Conservation (phyloP, 306 rosid genomes). For the Cicer cuneatum region DNA sequence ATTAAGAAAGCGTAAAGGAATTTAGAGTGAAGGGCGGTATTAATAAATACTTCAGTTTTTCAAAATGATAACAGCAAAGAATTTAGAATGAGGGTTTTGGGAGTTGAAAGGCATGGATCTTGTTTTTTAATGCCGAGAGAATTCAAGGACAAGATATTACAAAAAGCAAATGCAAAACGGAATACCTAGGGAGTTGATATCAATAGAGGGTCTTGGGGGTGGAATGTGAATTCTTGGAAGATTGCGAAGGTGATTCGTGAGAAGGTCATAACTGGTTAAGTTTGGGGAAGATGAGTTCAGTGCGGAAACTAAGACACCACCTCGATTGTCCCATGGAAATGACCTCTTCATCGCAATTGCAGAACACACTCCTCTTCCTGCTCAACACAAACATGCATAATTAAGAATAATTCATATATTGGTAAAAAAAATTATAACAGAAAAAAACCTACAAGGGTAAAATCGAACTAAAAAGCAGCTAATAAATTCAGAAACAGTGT, state of each 20-base stretch:
- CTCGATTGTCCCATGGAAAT: slow-evolving; percentile 54
- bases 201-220: slow-evolving; percentile 28
- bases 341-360: slow-evolving; percentile 59
- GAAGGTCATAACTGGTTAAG: not conserved
- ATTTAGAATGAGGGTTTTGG: too few relatives aligned
- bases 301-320: slow-evolving; percentile 5
- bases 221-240: slow-evolving; percentile 24
- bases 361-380: slow-evolving; percentile 5
- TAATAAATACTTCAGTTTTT: not conserved
- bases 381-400: slow-evolving; percentile 3
- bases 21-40: not conserved
- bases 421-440: not conserved
- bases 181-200: slow-evolving; percentile 61
- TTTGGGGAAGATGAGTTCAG: slow-evolving; percentile 60
- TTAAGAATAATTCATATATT: slow-evolving; percentile 5
- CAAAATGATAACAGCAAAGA: too few relatives aligned
- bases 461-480: not conserved
- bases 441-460: not conserved
- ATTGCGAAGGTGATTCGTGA: not conserved
- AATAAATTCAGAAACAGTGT: not conserved
- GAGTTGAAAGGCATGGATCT: not conserved
- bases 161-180: not conserved
- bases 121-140: not conserved
- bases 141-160: not conserved
- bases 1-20: too few relatives aligned